A percentile compares a stretch with the other conserved stretches of the same genome.
phyloP scores from a whole-genome alignment of 352 stramenopile species.

The Nothophytophthora sp. region DNA sequence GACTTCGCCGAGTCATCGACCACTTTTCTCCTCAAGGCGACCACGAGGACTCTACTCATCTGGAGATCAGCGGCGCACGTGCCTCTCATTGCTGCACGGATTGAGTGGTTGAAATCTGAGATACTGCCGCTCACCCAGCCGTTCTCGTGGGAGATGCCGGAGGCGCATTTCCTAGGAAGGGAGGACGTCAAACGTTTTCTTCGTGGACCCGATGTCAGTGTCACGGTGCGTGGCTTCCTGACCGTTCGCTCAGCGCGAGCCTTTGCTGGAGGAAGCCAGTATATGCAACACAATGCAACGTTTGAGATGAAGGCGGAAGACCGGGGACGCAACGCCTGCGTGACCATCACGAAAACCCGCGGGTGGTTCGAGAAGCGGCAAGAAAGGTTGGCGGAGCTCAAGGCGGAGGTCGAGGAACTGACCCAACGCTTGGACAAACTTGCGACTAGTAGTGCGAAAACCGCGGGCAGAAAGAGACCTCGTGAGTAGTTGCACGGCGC shows the following conservation, averaged over 20 bases:
- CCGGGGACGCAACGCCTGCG: background rate
- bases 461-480: background rate
- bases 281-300: constrained; percentile 1
- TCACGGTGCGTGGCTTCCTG: constrained; percentile 4
- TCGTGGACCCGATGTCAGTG: background rate
- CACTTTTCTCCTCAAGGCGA: no score
- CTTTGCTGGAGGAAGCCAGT: background rate
- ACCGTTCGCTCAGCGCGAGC: constrained; percentile 1
- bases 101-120: constrained; percentile 3
- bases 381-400: background rate
- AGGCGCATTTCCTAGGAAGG: constrained; percentile 6
- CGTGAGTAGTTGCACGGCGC: no score
- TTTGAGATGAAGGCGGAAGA: constrained; percentile 4
- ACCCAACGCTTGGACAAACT: background rate
- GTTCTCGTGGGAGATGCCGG: constrained; percentile 16
- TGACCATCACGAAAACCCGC: constrained; percentile 13
- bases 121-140: background rate
- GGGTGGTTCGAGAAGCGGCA: background rate
- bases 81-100: background rate
- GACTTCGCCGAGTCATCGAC: background rate
- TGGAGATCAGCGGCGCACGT: constrained; percentile 1
- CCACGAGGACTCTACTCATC: no score
- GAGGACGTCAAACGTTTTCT: constrained; percentile 8
- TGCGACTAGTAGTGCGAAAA: background rate
- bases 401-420: background rate